These are phyloP conservation scores for Begonia peltatifolia DNA, from an alignment of 306 rosid species.

Conservation along the genomic window DNA sequence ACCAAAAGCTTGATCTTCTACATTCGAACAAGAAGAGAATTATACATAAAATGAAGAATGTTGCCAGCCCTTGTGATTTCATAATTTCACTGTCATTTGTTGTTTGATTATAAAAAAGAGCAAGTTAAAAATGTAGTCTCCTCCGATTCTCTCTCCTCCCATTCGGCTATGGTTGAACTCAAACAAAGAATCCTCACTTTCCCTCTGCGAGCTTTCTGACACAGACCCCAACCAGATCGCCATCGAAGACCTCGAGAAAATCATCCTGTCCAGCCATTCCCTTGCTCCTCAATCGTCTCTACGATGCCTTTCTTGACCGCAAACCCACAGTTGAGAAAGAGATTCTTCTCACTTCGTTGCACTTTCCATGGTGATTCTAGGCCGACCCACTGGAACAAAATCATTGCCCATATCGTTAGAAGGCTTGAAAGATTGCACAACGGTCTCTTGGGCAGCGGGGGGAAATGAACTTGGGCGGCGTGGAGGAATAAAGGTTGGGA, in stretches of 20 bases:
- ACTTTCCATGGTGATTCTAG: slow-evolving; percentile 42
- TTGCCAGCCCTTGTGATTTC: no score
- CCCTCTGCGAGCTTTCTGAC: slow-evolving; percentile 79
- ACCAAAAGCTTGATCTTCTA: no score
- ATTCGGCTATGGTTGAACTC: slow-evolving; percentile 83
- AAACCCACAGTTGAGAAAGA: slow-evolving; percentile 71
- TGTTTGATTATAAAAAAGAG: no score
- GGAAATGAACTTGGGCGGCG: no score
- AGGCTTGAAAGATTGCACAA: slow-evolving; percentile 44
- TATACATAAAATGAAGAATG: no score
- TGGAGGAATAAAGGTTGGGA: no score
- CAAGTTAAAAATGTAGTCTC: background rate
- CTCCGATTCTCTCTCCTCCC: slow-evolving; percentile 37
- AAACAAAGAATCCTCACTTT: slow-evolving; percentile 67
- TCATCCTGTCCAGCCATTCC: slow-evolving; percentile 41
- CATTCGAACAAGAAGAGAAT: no score
- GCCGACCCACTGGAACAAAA: slow-evolving; percentile 53
- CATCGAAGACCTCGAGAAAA: slow-evolving; percentile 68
- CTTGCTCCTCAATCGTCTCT: slow-evolving; percentile 70
- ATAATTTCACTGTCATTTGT: no score
- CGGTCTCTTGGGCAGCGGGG: no score
- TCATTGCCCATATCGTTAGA: slow-evolving; percentile 45
- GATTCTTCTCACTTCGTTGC: slow-evolving; percentile 44
- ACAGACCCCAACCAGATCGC: slow-evolving; percentile 91
- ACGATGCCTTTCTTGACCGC: slow-evolving; percentile 66